phyloP scores from a whole-genome alignment of 495 filamentous ascomycete species.

The Rusavskia elegans region DNA sequence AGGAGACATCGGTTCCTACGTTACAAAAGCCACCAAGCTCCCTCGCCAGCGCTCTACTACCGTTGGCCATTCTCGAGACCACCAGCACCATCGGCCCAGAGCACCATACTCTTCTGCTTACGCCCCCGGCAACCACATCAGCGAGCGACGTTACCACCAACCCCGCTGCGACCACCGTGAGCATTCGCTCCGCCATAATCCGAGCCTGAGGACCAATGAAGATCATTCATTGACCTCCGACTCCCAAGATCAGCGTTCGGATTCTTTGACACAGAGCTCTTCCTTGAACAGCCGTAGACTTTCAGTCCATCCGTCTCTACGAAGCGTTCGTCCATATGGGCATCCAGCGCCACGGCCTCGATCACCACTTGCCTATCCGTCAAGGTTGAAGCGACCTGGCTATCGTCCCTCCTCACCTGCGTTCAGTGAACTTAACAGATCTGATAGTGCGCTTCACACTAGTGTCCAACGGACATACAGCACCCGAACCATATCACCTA shows the following conservation, averaged over 20 bases:
- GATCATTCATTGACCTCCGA: constrained; percentile 21
- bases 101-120: neutral
- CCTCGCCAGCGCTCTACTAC: neutral
- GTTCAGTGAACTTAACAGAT: constrained; percentile 18
- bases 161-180: neutral
- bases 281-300: constrained; percentile 33
- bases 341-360: constrained; percentile 34
- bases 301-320: constrained; percentile 35
- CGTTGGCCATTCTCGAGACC: constrained; percentile 10
- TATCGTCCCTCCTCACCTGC: constrained; percentile 49
- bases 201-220: constrained; percentile 25
- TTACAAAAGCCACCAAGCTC: constrained; percentile 33
- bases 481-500: constrained; percentile 9
- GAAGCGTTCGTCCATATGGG: constrained; percentile 30
- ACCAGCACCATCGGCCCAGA: constrained; percentile 10
- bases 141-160: constrained; percentile 19
- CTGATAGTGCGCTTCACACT: neutral
- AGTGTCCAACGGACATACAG: constrained; percentile 3
- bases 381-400: constrained; percentile 46
- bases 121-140: neutral
- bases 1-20: constrained; percentile 48
- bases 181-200: constrained; percentile 28
- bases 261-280: constrained; percentile 37
- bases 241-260: constrained; percentile 31
- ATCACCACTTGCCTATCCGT: constrained; percentile 47